Base-by-base conservation (phyloP, 2,329 filamentous ascomycete species). In the Hymenoscyphus linearis region DNA sequence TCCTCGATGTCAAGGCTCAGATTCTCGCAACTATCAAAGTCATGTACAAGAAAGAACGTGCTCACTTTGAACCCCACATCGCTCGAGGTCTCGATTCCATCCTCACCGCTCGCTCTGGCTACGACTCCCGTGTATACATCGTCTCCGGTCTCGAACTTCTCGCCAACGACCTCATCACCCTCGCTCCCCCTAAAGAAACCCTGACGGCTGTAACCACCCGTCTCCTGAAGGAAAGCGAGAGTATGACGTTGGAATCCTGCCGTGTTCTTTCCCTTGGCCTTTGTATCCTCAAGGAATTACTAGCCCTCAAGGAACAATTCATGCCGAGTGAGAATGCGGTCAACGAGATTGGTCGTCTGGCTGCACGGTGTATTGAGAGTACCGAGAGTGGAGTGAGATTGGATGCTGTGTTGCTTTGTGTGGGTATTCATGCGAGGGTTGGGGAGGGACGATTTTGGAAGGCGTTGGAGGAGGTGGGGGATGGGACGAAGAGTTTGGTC, bases 371-470 rank as follows among this genome's bases (percentile, higher is more conserved):
- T 65, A 77, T 88, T 18, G 83, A 85, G 64, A 85, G 82, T 65
- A 71, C 76, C 27, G 84, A 87, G 68, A 85, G 83, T 55, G 84
- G 82, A 6, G 85, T 88, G 7, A 79, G 85, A 47, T 89, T 91
- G 80, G 89, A 90, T 63, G 87, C 89, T n/a, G 87, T 92, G 53
- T 85, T 90, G 71, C 79, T 92, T n/a, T 91, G 89, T 68, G 85
- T 91, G 27, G 85, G 86, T 62, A 75, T 92, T 63, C 88, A 92
- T 71, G 78, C 80, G 54, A 75, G 82, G 12, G 79, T 88, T 9
- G 85, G 85, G 13, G 84, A 87, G 59, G 74, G 69, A 10, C 70
- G 70, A 34, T 93, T 93, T 71, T 93, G 89, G 89, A 81, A 81
- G 36, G 80, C 81, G 26, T 78, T 92, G 68, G 83, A 79, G 61